Evolutionary conservation across 192 early-diverging fungal species (phyloP).

Genomic region (Phlyctochytrium arcticum): DNA sequence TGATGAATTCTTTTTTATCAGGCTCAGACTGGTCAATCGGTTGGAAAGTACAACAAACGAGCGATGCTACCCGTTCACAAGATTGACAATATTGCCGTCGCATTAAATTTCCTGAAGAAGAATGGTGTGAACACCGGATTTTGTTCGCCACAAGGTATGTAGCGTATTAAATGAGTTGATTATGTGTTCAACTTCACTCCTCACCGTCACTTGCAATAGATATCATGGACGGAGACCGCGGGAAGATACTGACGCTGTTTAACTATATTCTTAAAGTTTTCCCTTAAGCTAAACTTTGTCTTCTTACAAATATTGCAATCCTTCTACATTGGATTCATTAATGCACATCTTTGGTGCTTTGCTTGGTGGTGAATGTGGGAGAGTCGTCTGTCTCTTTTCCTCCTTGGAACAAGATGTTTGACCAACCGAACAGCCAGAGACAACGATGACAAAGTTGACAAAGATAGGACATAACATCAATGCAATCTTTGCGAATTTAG

Average conservation of each 20-base stretch:
- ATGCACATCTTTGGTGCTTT: too few relatives aligned
- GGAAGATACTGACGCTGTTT: conserved; percentile 49
- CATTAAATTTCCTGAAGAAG: conserved; percentile 36
- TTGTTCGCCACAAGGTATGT: conserved; percentile 39
- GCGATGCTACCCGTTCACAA: conserved; percentile 45
- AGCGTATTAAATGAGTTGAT: not conserved
- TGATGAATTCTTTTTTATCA: not conserved
- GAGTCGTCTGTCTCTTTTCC: too few relatives aligned
- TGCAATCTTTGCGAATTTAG: too few relatives aligned
- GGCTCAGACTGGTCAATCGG: conserved; percentile 34
- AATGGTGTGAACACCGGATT: conserved; percentile 35
- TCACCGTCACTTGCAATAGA: conserved; percentile 24
- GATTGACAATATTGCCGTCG: conserved; percentile 48
- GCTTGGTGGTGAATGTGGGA: too few relatives aligned
- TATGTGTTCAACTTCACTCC: not conserved
- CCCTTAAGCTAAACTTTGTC: too few relatives aligned
- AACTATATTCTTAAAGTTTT: conserved; percentile 41
- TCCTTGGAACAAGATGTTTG: too few relatives aligned
- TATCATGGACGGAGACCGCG: conserved; percentile 41
- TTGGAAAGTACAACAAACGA: conserved; percentile 53
- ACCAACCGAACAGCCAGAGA: too few relatives aligned
- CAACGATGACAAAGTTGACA: too few relatives aligned
- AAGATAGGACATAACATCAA: too few relatives aligned
- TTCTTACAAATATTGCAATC: too few relatives aligned
- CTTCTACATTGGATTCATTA: too few relatives aligned